phyloP scores from a whole-genome alignment of 345 rosid genomes.

The Lepidium africanum region DNA sequence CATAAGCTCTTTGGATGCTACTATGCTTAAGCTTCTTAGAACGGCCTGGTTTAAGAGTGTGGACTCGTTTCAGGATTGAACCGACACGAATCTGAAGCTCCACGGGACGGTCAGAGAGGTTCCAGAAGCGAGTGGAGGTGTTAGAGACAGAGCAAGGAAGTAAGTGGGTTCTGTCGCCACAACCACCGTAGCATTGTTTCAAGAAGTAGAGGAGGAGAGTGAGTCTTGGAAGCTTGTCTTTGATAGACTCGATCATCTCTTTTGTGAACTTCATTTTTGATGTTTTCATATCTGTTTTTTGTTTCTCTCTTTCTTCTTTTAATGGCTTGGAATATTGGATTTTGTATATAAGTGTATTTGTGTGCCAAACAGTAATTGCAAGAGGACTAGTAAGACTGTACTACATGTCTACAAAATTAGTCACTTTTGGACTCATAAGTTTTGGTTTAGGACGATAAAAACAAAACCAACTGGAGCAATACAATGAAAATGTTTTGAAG shows the following conservation, averaged over 20 bases:
- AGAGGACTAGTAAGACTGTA: background rate
- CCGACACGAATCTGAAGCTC: slow-evolving; percentile 82
- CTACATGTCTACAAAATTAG: too few species aligned
- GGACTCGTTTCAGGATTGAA: slow-evolving; percentile 69
- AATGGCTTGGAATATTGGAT: slow-evolving; percentile 11
- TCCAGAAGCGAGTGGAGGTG: slow-evolving; percentile 51
- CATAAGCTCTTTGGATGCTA: slow-evolving; percentile 65
- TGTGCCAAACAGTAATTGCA: slow-evolving; percentile 4
- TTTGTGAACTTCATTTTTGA: slow-evolving; percentile 37
- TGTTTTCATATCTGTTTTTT: slow-evolving; percentile 19
- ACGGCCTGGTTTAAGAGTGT: slow-evolving; percentile 71
- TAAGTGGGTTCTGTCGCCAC: slow-evolving; percentile 49
- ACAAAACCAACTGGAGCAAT: background rate
- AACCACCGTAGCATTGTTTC: slow-evolving; percentile 56
- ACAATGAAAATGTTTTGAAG: background rate
- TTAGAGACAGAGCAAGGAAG: slow-evolving; percentile 19
- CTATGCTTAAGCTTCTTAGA: slow-evolving; percentile 69
- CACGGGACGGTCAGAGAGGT: slow-evolving; percentile 61
- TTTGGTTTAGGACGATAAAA: background rate
- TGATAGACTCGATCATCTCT: slow-evolving; percentile 27
- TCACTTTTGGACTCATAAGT: background rate
- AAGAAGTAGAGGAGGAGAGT: slow-evolving; percentile 27
- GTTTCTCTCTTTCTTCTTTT: background rate
- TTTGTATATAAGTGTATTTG: background rate
- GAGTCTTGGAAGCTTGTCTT: slow-evolving; percentile 37